Evolutionary conservation across 108 stramenopile genomes (phyloP), one percentile per base, ranked within the genome.

Genomic region (Nitzschia palea): DNA sequence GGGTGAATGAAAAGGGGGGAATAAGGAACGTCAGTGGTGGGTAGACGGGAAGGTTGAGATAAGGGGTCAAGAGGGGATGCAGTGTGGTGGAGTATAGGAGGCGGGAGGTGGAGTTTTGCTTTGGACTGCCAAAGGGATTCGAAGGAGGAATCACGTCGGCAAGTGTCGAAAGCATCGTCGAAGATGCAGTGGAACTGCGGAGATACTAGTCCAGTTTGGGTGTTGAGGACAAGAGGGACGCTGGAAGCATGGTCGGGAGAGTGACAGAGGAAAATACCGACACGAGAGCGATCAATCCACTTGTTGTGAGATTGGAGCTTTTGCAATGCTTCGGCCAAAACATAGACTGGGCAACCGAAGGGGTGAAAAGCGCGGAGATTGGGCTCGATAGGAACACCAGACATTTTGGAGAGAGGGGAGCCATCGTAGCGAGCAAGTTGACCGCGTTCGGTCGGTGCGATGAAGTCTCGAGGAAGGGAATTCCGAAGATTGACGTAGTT

Each of bases 111-210:
- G n/a, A n/a, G n/a, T n/a, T n/a, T n/a, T n/a, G n/a, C n/a, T n/a
- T n/a, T n/a, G n/a, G n/a, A n/a, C n/a, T n/a, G n/a, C n/a, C n/a
- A n/a, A n/a, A n/a, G n/a, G n/a, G n/a, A n/a, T n/a, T n/a, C n/a
- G n/a, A n/a, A n/a, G n/a, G n/a, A n/a, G n/a, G n/a, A n/a, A n/a
- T n/a, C n/a, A n/a, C n/a, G n/a, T n/a, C n/a, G n/a, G n/a, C n/a
- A n/a, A n/a, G 80, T 77, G 32, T 77, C 53, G 61, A 81, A 81
- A 15, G 43, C 34, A 3, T 47, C 40, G 61, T 79, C 77, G 43
- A 68, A 75, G 15, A 30, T 14, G 45, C 51, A 29, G 43, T 78
- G 81, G 50, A 67, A 78, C 43, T 83, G 82, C 20, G 78, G 82
- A 30, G 60, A 68, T 14, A 69, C 71, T 14, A 70, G 58, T 47